Base-by-base conservation (phyloP, 176 grass and related monocot genomes). In the Chrysopogon serrulatus region DNA sequence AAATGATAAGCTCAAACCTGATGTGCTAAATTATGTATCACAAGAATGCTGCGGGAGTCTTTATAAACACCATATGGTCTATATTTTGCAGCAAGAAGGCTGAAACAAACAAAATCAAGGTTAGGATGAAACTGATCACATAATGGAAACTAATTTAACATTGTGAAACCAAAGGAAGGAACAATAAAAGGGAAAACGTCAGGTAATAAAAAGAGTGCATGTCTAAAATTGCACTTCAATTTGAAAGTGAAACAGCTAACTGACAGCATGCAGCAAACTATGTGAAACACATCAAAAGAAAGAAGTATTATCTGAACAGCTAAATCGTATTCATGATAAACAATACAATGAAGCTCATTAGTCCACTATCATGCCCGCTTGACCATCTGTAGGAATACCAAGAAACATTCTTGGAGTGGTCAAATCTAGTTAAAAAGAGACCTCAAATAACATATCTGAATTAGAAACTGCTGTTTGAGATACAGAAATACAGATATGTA, bases 1-100 rank as follows among this genome's bases (percentile, higher is more conserved):
- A 85, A 78, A 32, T 81, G 62, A 62, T 83, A 40, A 43, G 27
- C n/a, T 83, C 74, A 76, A 86, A 98, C 93, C 96, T 98, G 96
- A 91, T 98, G 96, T 73, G 91, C 87, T 73, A 98, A 73, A 83
- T 98, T 98, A 88, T 98, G 96, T 93, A 98, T 95, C 54, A 98
- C 91, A 81, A 95, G 88, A 80, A 93, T 83, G 77, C 91, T 91
- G 54, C 96, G 88, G 43, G 93, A 86, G 68, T 98, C 93, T 88
- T 84, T 95, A 73, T 95, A 98, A 80, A 98, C 96, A 87, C 96
- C 93, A 84, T 90, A 81, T 81, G 93, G 93, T 76, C 96, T 90
- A 89, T 98, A 98, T 84, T 98, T 98, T 73, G 93, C 85, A 75
- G 89, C 93, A 59, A 98, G 85, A 81, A 98, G 93, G 44, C 93